These are phyloP conservation scores for Kwoniella sp. DNA, from an alignment of 768 basidiomycete genomes.

Conservation along the genomic window DNA sequence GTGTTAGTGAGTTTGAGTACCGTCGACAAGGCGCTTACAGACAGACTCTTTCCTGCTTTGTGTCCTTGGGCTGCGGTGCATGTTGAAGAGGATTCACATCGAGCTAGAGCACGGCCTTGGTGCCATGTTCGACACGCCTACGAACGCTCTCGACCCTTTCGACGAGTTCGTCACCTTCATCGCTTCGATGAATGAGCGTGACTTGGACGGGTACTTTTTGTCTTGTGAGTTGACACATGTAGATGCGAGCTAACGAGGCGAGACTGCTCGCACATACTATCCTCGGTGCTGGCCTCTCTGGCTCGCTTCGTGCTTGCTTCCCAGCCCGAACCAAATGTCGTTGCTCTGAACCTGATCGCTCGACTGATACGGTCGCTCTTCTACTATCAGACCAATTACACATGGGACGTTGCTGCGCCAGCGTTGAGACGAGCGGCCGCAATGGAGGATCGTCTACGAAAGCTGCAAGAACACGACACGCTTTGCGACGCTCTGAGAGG, in stretches of 20 bases:
- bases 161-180: conserved; percentile 16
- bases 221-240: conserved; percentile 11
- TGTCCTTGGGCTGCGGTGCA: conserved; percentile 24
- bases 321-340: not conserved
- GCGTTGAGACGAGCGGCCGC: conserved; percentile 19
- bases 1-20: conserved; percentile 17
- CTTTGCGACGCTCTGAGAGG: conserved; percentile 3
- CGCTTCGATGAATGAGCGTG: conserved; percentile 4
- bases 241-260: not conserved
- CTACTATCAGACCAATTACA: conserved; percentile 1
- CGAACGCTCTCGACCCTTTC: conserved; percentile 12
- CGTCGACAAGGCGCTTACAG: not conserved
- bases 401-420: conserved; percentile 20
- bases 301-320: conserved; percentile 20
- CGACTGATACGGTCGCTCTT: conserved; percentile 12
- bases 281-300: conserved; percentile 19
- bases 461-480: conserved; percentile 3
- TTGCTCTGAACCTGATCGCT: conserved; percentile 10
- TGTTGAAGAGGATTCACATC: conserved; percentile 22
- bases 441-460: conserved; percentile 13
- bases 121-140: conserved; percentile 6
- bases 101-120: conserved; percentile 28
- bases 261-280: conserved; percentile 25
- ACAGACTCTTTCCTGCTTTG: conserved; percentile 18
- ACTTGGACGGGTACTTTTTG: conserved; percentile 25